phyloP scores from a whole-genome alignment of 2,329 filamentous ascomycete genomes.

The Apiospora saccharicola region DNA sequence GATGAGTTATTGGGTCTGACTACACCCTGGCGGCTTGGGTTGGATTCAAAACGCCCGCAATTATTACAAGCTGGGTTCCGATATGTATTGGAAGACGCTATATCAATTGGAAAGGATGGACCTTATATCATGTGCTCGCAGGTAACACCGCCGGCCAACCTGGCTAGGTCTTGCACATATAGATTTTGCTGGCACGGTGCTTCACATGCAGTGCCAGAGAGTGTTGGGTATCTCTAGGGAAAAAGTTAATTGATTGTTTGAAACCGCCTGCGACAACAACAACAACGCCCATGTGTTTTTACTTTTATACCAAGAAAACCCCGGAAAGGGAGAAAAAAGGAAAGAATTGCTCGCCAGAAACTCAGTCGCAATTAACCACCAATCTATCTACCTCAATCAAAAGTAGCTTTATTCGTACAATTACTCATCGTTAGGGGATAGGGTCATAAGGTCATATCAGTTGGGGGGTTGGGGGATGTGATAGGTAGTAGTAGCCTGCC shows the following conservation, averaged over 20 bases:
- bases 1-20: not conserved
- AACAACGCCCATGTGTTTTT: not conserved
- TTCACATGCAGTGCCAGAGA: not conserved
- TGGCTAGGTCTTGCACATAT: too few relatives aligned
- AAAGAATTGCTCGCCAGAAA: not conserved
- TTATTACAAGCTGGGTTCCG: not conserved
- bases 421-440: slow-evolving; percentile 16
- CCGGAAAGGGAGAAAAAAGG: not conserved
- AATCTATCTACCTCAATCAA: not conserved
- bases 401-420: slow-evolving; percentile 16
- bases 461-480: not conserved
- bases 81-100: not conserved
- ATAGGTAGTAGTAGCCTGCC: not conserved
- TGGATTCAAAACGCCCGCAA: not conserved
- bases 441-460: slow-evolving; percentile 1
- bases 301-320: not conserved
- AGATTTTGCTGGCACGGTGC: not conserved
- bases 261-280: not conserved
- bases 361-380: slow-evolving; percentile 16
- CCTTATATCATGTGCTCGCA: not conserved
- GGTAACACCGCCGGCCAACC: not conserved
- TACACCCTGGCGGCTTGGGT: not conserved
- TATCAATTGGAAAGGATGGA: not conserved
- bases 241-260: not conserved
- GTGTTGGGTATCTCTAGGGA: not conserved